Evolutionary conservation across 371 early-diverging fungal genomes (phyloP), one percentile per base, ranked within the genome.

Genomic region (Blakeslea trispora): DNA sequence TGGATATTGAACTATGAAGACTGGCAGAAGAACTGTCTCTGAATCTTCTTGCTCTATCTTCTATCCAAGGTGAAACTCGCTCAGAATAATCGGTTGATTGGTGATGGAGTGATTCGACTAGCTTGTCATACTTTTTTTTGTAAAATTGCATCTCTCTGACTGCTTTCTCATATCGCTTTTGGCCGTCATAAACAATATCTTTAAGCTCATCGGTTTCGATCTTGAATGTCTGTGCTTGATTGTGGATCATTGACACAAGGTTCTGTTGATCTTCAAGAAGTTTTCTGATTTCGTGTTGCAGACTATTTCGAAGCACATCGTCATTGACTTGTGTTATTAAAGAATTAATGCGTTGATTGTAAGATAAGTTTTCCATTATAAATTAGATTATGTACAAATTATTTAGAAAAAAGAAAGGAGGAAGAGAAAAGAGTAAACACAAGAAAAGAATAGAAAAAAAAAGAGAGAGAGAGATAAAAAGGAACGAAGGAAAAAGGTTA

Each of bases 81-180:
- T 47, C 9, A 53, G 47, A 1, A 53, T 47, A n/a, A 53, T 22
- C 2, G 47, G 53, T 47, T 53, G 52, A 41, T 52, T 15, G 31
- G 1, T 42, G 42, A 5, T 55, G 31, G 50, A 17, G 45, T 23
- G 31, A 35, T 18, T 74, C 69, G 15, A 40, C 37, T 0, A 58
- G 48, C 34, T 54, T 54, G 8, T 78, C 78, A 17, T 69, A 71
- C 42, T 72, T 69, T 47, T 65, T 72, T 50, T 68, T 64, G 34
- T 74, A 77, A 32, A 74, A 77, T 19, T 77, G 75, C 75, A 74
- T 74, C 46, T 77, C 78, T 10, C 78, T 61, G 11, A 77, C 78
- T 1, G 78, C 78, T 40, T 77, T 77, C 46, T 77, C 78, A 37
- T 77, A 77, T 28, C 72, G 62, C 31, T 62, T 59, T 42, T 75